Base-by-base conservation (phyloP, 169 alveolate species). In the Plasmodium knowlesi region DNA sequence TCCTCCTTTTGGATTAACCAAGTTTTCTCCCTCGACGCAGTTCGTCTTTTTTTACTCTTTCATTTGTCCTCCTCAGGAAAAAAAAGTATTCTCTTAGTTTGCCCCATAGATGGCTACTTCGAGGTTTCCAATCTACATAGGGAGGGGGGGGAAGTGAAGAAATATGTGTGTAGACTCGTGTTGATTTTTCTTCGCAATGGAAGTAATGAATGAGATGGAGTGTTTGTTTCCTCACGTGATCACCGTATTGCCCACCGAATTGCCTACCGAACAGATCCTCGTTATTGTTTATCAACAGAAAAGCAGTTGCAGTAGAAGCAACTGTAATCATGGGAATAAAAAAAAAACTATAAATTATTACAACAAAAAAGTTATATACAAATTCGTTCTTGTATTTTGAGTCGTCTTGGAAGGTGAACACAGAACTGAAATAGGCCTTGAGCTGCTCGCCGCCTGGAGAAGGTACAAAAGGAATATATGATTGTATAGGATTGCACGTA, bases 291-390 rank as follows among this genome's bases (percentile, higher is more conserved):
- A 88, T 80, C 37, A 88, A 22, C 70, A 78, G 37, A 61, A 88
- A 88, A 8, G 89, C 70, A 14, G 83, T 88, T 0, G 94, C 61
- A 16, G 89, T 57, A 0, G 94, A 88, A 2, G 73, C 43, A 57
- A 88, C 50, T 34, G 82, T 78, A 30, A 88, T 88, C 89, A 88
- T 88, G 28, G 94, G 94, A 16, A 88, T 71, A 57, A 88, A 78
- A 43, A 88, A 88, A 16, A 76, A 88, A 12, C 57, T 41, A 46
- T 78, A 88, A 37, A 79, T 79, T 54, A 78, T 57, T 6, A 34
- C n/a, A 67, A 88, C 79, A 57, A 61, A 78, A 22, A 88, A 88
- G 32, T 79, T 78, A 54, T 61, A 78, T 39, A 80, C 57, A 78
- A 54, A 88, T 72, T 88, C 82, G 70, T 57, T 88, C 67, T 88